Conservation (phyloP, 2,329 filamentous ascomycete genomes). For the Coniella lustricola region DNA sequence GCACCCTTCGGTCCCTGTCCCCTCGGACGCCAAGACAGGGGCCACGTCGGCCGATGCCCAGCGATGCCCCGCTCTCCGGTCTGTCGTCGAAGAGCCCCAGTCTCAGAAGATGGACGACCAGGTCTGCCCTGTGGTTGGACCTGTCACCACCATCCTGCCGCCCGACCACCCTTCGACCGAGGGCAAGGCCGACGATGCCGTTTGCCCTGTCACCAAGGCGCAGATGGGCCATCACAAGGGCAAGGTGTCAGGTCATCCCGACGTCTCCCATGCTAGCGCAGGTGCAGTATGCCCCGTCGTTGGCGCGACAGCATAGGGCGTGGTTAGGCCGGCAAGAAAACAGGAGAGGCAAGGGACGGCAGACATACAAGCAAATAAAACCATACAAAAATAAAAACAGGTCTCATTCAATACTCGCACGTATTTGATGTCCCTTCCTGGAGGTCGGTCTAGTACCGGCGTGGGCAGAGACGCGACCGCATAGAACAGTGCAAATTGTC, state of each 20-base stretch:
- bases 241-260: constrained; percentile 31
- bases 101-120: constrained; percentile 34
- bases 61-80: constrained; percentile 30
- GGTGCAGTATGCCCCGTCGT: constrained; percentile 34
- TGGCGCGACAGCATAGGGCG: constrained; percentile 22
- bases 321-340: neutral
- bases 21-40: constrained; percentile 17
- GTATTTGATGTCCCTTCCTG: no score
- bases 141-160: constrained; percentile 34
- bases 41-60: constrained; percentile 26
- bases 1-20: constrained; percentile 30
- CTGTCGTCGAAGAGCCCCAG: constrained; percentile 30
- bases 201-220: constrained; percentile 36
- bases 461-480: no score
- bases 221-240: constrained; percentile 36
- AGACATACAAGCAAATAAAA: no score
- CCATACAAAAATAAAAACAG: no score
- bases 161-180: constrained; percentile 31
- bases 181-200: constrained; percentile 26
- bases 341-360: neutral
- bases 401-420: no score
- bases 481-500: no score
- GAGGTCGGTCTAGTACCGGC: no score
- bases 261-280: constrained; percentile 22
- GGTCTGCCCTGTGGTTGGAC: constrained; percentile 35